Conservation (phyloP, 257 asterid species). For the Penstemon davidsonii region DNA sequence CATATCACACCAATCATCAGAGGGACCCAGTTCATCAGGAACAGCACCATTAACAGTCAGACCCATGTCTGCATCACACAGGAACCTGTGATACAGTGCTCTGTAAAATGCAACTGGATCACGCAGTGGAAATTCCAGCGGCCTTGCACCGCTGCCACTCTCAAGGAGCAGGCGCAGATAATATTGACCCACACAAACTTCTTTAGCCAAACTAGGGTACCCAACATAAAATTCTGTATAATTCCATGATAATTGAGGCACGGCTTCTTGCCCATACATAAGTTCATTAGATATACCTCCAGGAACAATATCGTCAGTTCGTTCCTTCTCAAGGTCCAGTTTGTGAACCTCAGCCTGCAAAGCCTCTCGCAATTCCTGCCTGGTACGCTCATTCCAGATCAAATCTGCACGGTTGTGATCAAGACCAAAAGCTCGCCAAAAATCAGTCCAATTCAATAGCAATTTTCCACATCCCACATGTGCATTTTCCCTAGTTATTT, state of each 20-base stretch:
- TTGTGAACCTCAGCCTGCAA: slow-evolving; percentile 97
- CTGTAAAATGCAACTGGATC: slow-evolving; percentile 95
- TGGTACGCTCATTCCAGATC: slow-evolving; percentile 97
- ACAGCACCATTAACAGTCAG: slow-evolving; percentile 93
- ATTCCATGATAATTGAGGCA: slow-evolving; percentile 94
- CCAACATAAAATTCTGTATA: slow-evolving; percentile 88
- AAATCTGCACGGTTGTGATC: slow-evolving; percentile 98
- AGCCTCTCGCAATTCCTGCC: slow-evolving; percentile 92
- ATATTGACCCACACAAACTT: slow-evolving; percentile 99
- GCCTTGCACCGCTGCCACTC: slow-evolving; percentile 78
- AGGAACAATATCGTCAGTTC: slow-evolving; percentile 92
- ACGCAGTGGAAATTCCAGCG: slow-evolving; percentile 92
- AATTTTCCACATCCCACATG: slow-evolving; percentile 94
- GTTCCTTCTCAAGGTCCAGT: slow-evolving; percentile 93
- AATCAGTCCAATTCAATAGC: slow-evolving; percentile 94
- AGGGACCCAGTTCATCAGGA: slow-evolving; percentile 97
- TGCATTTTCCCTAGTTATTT: slow-evolving; percentile 83
- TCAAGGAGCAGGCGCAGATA: slow-evolving; percentile 94
- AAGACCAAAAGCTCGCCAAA: slow-evolving; percentile 94
- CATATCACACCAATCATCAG: slow-evolving; percentile 99
- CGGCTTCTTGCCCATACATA: slow-evolving; percentile 53
- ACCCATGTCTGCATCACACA: slow-evolving; percentile 98
- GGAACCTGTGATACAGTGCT: slow-evolving; percentile 94
- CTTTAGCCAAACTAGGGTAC: slow-evolving; percentile 94
- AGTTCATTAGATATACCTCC: slow-evolving; percentile 63